Conservation (phyloP, 2,329 filamentous ascomycete species). For the Stachybotrys chartarum region DNA sequence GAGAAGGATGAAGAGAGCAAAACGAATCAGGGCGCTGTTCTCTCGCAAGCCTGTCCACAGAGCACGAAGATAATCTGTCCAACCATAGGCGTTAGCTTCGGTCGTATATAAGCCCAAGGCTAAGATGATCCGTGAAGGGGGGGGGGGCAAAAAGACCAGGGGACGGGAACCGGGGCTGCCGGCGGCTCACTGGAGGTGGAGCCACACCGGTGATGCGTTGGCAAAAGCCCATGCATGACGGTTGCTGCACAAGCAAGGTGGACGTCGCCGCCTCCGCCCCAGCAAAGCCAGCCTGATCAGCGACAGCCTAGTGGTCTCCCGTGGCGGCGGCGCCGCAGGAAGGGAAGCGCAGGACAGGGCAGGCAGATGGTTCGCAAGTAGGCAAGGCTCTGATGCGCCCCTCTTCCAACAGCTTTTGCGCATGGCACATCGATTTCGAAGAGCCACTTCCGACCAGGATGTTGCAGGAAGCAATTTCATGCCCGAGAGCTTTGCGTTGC, state of each 20-base stretch:
- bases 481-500: not conserved
- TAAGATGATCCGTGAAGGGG: slow-evolving; percentile 10
- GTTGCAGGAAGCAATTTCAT: too few species aligned
- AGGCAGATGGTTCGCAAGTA: not conserved
- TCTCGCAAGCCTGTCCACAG: slow-evolving; percentile 14
- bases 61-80: slow-evolving; percentile 21
- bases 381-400: not conserved
- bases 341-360: not conserved
- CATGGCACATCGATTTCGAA: too few species aligned
- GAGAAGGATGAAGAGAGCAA: slow-evolving; percentile 3
- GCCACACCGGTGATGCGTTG: slow-evolving; percentile 30
- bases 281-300: slow-evolving; percentile 3
- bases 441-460: too few species aligned
- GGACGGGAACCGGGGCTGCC: slow-evolving; percentile 10
- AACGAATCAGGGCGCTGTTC: slow-evolving; percentile 13
- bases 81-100: slow-evolving; percentile 27
- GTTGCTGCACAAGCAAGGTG: slow-evolving; percentile 39
- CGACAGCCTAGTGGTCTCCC: not conserved
- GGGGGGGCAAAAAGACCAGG: slow-evolving; percentile 12
- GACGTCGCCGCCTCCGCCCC: slow-evolving; percentile 12
- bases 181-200: slow-evolving; percentile 15
- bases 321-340: not conserved
- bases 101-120: slow-evolving; percentile 20
- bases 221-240: slow-evolving; percentile 47
- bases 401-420: too few species aligned